These are phyloP conservation scores for Ogataea nonfermentans DNA, from an alignment of 805 yeast species.

Conservation along the genomic window DNA sequence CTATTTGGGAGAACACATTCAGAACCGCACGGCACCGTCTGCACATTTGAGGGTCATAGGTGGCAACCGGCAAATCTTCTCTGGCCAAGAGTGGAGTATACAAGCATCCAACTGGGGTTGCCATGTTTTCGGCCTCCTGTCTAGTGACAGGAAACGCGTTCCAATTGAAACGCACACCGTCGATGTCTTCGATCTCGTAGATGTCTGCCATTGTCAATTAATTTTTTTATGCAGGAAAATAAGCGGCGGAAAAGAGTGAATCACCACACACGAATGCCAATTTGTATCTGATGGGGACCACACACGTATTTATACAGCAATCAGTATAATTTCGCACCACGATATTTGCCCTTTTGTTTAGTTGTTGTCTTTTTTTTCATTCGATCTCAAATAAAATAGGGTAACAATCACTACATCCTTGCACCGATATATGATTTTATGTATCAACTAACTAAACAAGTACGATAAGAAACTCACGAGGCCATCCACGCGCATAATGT, in stretches of 20 bases:
- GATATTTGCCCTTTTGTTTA: slow-evolving; percentile 14
- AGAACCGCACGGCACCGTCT: slow-evolving; percentile 81
- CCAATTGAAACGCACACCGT: slow-evolving; percentile 76
- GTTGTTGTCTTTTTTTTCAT: slow-evolving; percentile 14
- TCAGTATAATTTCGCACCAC: slow-evolving; percentile 7
- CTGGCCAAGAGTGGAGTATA: slow-evolving; percentile 90
- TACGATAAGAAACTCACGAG: background rate
- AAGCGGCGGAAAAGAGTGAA: slow-evolving; percentile 1
- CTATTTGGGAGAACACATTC: slow-evolving; percentile 84
- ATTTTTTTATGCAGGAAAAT: background rate
- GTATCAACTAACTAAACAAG: slow-evolving; percentile 1
- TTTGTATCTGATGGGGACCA: slow-evolving; percentile 5
- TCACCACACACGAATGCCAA: slow-evolving; percentile 7
- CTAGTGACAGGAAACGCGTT: slow-evolving; percentile 86
- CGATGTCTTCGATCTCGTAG: slow-evolving; percentile 58
- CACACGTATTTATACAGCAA: slow-evolving; percentile 1
- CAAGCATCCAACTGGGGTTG: slow-evolving; percentile 90
- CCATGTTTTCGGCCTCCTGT: slow-evolving; percentile 84
- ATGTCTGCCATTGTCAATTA: slow-evolving; percentile 40
- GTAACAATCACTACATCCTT: slow-evolving; percentile 13
- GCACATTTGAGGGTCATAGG: slow-evolving; percentile 84
- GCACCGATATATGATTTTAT: slow-evolving; percentile 2
- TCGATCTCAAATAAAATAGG: slow-evolving; percentile 12
- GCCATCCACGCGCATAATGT: too few species aligned
- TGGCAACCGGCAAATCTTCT: slow-evolving; percentile 72